Percentiles rank a stretch among this genome's conserved stretches.
These are phyloP conservation scores for Aspergillus fructus DNA, from an alignment of 2,329 filamentous ascomycete species.

Conservation along the genomic window DNA sequence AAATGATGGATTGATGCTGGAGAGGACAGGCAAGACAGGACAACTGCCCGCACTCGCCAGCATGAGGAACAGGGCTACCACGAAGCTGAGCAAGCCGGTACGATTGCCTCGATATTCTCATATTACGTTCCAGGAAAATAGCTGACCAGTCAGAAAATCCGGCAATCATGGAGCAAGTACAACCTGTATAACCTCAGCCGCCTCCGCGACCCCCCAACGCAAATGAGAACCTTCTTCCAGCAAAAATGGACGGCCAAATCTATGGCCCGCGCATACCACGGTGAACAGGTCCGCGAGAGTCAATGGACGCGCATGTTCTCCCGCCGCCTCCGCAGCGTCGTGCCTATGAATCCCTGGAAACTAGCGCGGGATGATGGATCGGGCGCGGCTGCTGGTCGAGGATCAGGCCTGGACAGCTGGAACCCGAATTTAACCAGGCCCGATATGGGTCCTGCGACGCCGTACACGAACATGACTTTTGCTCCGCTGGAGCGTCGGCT, in stretches of 20 bases:
- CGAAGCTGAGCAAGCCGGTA: constrained; percentile 42
- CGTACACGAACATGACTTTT: constrained; percentile 96
- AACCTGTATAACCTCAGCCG: constrained; percentile 85
- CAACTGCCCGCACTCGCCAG: constrained; percentile 19
- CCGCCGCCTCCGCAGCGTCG: constrained; percentile 74
- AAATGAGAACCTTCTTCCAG: constrained; percentile 78
- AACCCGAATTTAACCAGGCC: background rate
- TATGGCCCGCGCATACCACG: constrained; percentile 81
- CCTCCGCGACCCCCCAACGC: constrained; percentile 47
- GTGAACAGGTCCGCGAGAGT: constrained; percentile 88
- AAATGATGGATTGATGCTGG: constrained; percentile 9
- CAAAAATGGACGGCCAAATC: constrained; percentile 97
- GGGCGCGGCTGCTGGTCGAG: constrained; percentile 77
- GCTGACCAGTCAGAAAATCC: constrained; percentile 67
- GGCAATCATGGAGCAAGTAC: constrained; percentile 96
- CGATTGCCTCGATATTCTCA: background rate
- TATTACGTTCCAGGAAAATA: background rate
- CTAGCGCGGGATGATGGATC: constrained; percentile 81
- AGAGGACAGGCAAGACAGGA: constrained; percentile 9
- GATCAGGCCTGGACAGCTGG: constrained; percentile 62
- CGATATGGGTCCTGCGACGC: constrained; percentile 52
- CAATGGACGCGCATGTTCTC: constrained; percentile 95
- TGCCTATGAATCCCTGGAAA: constrained; percentile 79
- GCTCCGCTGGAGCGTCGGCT: constrained; percentile 86
- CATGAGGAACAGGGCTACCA: constrained; percentile 49